Evolutionary conservation across 2,329 filamentous ascomycete species (phyloP).

Genomic region (Fusarium haematococcum): DNA sequence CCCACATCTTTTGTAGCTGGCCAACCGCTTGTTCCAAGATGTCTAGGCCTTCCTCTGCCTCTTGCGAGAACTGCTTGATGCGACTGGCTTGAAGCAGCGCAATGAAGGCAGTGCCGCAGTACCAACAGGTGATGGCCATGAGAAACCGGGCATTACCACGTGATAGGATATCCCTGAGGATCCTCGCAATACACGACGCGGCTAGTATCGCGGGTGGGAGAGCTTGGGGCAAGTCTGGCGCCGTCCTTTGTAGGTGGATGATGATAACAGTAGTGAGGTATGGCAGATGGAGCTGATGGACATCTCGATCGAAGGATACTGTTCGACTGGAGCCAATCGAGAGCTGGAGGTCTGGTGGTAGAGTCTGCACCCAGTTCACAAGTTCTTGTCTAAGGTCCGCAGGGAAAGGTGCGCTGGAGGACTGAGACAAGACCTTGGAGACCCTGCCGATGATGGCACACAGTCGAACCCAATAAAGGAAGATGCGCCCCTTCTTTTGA

Average conservation of each 20-base stretch:
- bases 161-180: slow-evolving; percentile 52
- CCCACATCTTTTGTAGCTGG: slow-evolving; percentile 39
- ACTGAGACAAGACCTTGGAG: slow-evolving; percentile 50
- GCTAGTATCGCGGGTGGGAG: slow-evolving; percentile 32
- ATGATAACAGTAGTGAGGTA: slow-evolving; percentile 57
- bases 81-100: slow-evolving; percentile 52
- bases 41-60: slow-evolving; percentile 34
- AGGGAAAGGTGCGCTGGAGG: slow-evolving; percentile 23
- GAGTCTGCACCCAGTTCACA: slow-evolving; percentile 25
- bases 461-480: slow-evolving; percentile 56
- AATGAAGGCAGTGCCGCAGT: slow-evolving; percentile 55
- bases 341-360: slow-evolving; percentile 32
- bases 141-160: slow-evolving; percentile 55
- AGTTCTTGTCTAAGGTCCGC: slow-evolving; percentile 31
- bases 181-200: slow-evolving; percentile 34
- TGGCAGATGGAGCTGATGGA: slow-evolving; percentile 56
- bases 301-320: slow-evolving; percentile 53
- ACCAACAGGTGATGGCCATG: slow-evolving; percentile 58
- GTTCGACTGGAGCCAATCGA: slow-evolving; percentile 27
- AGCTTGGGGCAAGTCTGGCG: slow-evolving; percentile 49
- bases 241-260: slow-evolving; percentile 51
- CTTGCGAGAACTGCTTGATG: slow-evolving; percentile 31
- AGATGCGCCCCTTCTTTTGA: slow-evolving; percentile 53
- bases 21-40: slow-evolving; percentile 34
- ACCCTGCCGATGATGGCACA: slow-evolving; percentile 55